Evolutionary conservation across 2,329 filamentous ascomycete species (phyloP), one percentile per base, ranked within the genome.

Genomic region (Neocatenulostroma microsporum): DNA sequence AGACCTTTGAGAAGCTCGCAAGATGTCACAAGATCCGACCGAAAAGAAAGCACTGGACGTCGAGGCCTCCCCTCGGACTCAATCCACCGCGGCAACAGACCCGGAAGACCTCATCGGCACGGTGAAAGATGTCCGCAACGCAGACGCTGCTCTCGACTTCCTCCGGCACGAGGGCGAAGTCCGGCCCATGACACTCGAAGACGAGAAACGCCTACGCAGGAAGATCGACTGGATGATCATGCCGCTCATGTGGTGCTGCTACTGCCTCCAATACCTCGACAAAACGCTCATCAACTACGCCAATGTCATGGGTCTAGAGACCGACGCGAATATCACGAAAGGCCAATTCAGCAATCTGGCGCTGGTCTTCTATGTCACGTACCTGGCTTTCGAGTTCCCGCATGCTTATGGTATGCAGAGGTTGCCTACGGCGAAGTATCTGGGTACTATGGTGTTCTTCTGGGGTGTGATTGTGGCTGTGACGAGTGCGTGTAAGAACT

Each of bases 371-470:
- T 63, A 62, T 34, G 51, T 62, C 21, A 51, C 55, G 1, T 62
- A 61, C 40, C 48, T 63, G 5, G 51, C 53, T 2, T 57, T 63
- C 19, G 62, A 64, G 29, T 60, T 63, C 25, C 61, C 61, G 3
- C 56, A 62, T 34, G 68, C 61, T 5, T 71, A 67, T 43, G 57
- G 69, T 7, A 72, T 75, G 62, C 71, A 75, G 47, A 61, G 66
- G 6, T 54, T 74, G 1, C 72, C 72, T 0, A 67, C 67, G 0
- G 70, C 69, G 20, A 74, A 73, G 46, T 74, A 71, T 37, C 57
- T 76, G 5, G 68, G 69, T 1, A 37, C 46, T 3, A 58, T 55
- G 33, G 61, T 68, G 1, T 50, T 56, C 3, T 50, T 67, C 11
- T 73, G 68, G 69, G 69, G 68, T 8, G 48, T 68, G 3, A 62